Percentiles rank a stretch among this genome's conserved stretches.
These are phyloP conservation scores for Starmerella powellii DNA, from an alignment of 805 yeast species.

Conservation along the genomic window DNA sequence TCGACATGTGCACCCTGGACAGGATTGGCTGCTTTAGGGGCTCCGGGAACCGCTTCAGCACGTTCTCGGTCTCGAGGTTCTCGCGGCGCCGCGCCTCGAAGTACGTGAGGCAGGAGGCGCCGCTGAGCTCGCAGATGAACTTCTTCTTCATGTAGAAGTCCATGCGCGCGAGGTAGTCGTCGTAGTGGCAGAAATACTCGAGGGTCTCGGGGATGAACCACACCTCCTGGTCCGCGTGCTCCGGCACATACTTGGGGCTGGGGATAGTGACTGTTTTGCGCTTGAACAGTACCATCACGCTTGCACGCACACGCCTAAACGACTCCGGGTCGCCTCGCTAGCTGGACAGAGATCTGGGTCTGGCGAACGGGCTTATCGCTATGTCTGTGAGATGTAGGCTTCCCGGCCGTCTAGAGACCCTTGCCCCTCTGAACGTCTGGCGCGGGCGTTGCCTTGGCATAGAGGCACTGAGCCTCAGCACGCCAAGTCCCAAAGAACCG, in stretches of 20 bases:
- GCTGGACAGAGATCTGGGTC: too few relatives aligned
- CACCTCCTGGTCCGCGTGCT: slow-evolving; percentile 40
- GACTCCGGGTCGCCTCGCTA: neutral
- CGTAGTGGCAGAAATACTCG: slow-evolving; percentile 76
- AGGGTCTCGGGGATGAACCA: slow-evolving; percentile 76
- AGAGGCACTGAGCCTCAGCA: too few relatives aligned
- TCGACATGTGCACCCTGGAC: slow-evolving; percentile 67
- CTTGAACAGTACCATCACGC: slow-evolving; percentile 31
- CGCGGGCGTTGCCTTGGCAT: too few relatives aligned
- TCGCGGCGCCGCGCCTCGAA: slow-evolving; percentile 82
- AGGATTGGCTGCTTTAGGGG: slow-evolving; percentile 87
- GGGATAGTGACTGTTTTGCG: slow-evolving; percentile 28
- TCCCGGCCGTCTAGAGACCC: too few relatives aligned
- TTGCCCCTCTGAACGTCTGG: too few relatives aligned
- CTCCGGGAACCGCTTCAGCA: slow-evolving; percentile 78
- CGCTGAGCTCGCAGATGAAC: slow-evolving; percentile 92
- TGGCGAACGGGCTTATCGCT: too few relatives aligned
- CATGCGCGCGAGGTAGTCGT: slow-evolving; percentile 48
- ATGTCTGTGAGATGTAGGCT: too few relatives aligned
- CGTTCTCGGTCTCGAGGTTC: slow-evolving; percentile 36
- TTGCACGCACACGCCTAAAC: neutral
- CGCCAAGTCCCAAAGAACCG: too few relatives aligned
- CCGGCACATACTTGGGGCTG: slow-evolving; percentile 22
- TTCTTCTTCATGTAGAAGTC: slow-evolving; percentile 41
- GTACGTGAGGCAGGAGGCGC: slow-evolving; percentile 79